Percentiles rank a stretch among this genome's conserved stretches.
These are phyloP conservation scores for Dentipellis fragilis DNA, from an alignment of 768 basidiomycete species.

Conservation along the genomic window DNA sequence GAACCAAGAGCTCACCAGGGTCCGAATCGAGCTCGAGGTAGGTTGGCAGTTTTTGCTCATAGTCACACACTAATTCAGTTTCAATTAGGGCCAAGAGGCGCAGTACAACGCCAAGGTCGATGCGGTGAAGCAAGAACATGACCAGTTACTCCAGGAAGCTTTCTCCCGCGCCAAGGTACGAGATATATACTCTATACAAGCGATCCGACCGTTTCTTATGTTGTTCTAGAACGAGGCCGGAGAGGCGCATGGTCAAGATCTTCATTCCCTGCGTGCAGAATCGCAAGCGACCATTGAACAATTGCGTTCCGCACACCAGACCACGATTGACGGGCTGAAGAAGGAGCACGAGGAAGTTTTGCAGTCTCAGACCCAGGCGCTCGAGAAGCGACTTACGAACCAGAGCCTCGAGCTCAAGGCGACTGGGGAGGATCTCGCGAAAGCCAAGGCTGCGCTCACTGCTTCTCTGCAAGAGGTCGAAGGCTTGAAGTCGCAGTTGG, in stretches of 20 bases:
- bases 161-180: conserved; percentile 72
- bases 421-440: conserved; percentile 73
- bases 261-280: conserved; percentile 58
- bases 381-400: conserved; percentile 55
- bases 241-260: conserved; percentile 54
- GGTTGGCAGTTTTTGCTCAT: conserved; percentile 12
- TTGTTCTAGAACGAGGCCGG: conserved; percentile 55
- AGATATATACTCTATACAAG: neutral
- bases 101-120: conserved; percentile 61
- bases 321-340: conserved; percentile 50
- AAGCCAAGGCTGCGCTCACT: conserved; percentile 55
- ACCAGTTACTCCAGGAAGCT: conserved; percentile 49
- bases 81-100: conserved; percentile 52
- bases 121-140: conserved; percentile 55
- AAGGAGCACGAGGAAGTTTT: conserved; percentile 53
- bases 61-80: neutral
- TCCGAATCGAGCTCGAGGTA: conserved; percentile 60
- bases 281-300: conserved; percentile 62
- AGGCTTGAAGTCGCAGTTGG: conserved; percentile 50
- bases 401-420: conserved; percentile 71
- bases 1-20: conserved; percentile 41
- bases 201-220: conserved; percentile 8
- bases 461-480: conserved; percentile 44
- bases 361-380: conserved; percentile 41
- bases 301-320: conserved; percentile 51